These are phyloP conservation scores for Monosporozyma siamensis DNA, from an alignment of 805 yeast species.

Conservation along the genomic window DNA sequence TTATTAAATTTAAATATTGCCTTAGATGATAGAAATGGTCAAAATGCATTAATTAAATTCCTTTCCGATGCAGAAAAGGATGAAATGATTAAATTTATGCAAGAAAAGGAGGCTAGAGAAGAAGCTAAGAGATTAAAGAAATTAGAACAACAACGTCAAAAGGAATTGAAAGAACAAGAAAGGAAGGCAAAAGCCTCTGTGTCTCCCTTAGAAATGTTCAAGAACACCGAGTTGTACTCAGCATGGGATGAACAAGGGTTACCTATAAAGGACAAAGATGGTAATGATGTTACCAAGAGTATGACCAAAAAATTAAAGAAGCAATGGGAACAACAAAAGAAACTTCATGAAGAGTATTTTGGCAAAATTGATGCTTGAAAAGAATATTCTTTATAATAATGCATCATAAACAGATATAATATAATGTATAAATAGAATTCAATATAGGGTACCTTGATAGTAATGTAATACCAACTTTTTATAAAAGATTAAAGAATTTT, in stretches of 20 bases:
- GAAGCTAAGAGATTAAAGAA: conserved; percentile 33
- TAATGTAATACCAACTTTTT: too few relatives aligned
- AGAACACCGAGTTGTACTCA: conserved; percentile 43
- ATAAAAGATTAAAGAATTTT: too few relatives aligned
- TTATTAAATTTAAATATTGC: conserved; percentile 70
- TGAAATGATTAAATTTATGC: conserved; percentile 48
- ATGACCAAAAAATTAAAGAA: conserved; percentile 74
- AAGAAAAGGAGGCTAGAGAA: conserved; percentile 45
- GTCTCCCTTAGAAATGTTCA: conserved; percentile 67
- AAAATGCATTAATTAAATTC: conserved; percentile 76
- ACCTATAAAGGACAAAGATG: conserved; percentile 66
- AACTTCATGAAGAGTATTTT: conserved; percentile 62
- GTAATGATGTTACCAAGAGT: conserved; percentile 81
- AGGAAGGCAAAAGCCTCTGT: conserved; percentile 56
- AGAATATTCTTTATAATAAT: neutral
- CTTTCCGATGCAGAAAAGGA: conserved; percentile 58
- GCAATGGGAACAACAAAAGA: conserved; percentile 70
- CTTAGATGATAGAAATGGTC: conserved; percentile 79
- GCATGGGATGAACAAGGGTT: conserved; percentile 83
- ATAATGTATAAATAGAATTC: too few relatives aligned
- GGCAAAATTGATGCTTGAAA: conserved; percentile 6
- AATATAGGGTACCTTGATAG: too few relatives aligned
- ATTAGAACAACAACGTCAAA: conserved; percentile 43
- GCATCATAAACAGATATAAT: neutral
- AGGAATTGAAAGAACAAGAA: conserved; percentile 56